Evolutionary conservation across 331 rosid species (phyloP), one percentile per base, ranked within the genome.

Genomic region (Stylosanthes scabra): DNA sequence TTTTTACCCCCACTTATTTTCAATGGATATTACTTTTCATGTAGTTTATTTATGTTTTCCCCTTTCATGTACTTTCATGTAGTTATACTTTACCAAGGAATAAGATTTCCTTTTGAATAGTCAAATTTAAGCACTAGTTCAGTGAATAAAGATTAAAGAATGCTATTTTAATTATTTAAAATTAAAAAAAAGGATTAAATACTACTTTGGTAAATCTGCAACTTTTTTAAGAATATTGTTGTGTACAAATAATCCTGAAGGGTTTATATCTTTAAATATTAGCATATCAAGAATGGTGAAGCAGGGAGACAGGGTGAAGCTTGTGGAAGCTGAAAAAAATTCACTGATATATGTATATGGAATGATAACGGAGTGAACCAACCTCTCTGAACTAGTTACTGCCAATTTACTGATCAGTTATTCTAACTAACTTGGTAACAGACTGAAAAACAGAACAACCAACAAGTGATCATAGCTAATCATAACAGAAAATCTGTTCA

Each of bases 1-100:
- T 25, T 37, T 39, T 66, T 15, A 65, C n/a, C 25, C 25, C 25
- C 25, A 20, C 25, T 20, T 27, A 8, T 11, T 4, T 14, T 63
- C 9, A 16, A 25, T 34, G 45, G 39, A 27, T 58, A 56, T 56
- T 16, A 61, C 37, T 67, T 39, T 62, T 51, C 71, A 20, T 68
- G 68, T 72, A 14, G 52, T 59, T 50, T 56, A 45, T 66, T 57
- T 34, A 44, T 49, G 54, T 41, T 5, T 15, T 20, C 25, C 50
- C 31, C 41, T 71, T 76, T 54, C 68, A 42, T 66, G 68, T 81
- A 31, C 28, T 14, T 76, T 44, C 63, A 42, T 66, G 63, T 75
- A 31, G 3, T 5, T 12, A 25, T 37, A 39, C 37, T 62, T 61
- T 74, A 74, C 61, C 52, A 10, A 64, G 1, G 63, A 31, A 44